These are phyloP conservation scores for Hippophae rhamnoides DNA, from an alignment of 306 rosid genomes.

Conservation along the genomic window DNA sequence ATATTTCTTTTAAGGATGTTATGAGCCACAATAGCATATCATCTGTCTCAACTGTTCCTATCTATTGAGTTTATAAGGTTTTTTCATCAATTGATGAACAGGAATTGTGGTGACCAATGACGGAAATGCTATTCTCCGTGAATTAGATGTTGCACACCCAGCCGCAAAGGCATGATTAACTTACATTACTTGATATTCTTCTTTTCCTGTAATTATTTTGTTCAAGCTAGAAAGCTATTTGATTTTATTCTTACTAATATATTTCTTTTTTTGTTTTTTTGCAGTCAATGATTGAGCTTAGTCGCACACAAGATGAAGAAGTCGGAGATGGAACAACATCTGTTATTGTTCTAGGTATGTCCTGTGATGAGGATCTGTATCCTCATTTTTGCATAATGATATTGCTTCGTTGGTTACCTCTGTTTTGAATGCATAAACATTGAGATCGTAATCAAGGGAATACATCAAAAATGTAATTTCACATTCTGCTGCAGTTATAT, in stretches of 20 bases:
- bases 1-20: background rate
- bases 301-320: conserved; percentile 97
- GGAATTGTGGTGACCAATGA: conserved; percentile 97
- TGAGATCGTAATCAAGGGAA: background rate
- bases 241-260: conserved; percentile 1
- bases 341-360: conserved; percentile 88
- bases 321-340: conserved; percentile 98
- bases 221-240: background rate
- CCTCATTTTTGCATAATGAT: background rate
- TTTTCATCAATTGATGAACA: conserved; percentile 17
- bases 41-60: background rate
- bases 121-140: conserved; percentile 94
- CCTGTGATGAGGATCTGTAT: conserved; percentile 2
- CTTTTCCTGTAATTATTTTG: background rate
- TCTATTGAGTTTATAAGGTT: background rate
- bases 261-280: conserved; percentile 15
- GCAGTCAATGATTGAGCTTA: conserved; percentile 93
- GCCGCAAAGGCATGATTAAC: conserved; percentile 69
- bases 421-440: background rate
- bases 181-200: conserved; percentile 12
- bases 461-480: background rate
- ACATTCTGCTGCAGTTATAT: background rate
- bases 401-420: background rate
- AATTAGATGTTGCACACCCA: conserved; percentile 89
- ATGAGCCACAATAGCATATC: conserved; percentile 3